Percentiles rank a stretch among this genome's conserved stretches.
Evolutionary conservation across 768 basidiomycete genomes (phyloP).

Genomic region (Pholiota conissans): DNA sequence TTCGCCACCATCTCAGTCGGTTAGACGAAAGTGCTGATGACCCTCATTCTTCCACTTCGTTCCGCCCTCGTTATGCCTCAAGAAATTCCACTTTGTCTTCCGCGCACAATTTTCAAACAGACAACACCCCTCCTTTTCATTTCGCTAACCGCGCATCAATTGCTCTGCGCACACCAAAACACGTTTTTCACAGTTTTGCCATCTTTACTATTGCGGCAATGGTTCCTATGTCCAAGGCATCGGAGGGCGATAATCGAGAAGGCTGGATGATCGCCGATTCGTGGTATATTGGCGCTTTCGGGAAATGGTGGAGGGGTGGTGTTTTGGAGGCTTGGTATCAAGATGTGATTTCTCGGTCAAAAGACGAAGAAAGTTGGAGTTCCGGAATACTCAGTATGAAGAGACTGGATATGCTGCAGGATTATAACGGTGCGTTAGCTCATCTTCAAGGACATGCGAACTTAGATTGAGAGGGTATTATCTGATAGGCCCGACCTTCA

Average conservation of each 20-base stretch:
- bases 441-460: slow-evolving; percentile 1
- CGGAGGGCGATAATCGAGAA: slow-evolving; percentile 40
- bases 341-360: slow-evolving; percentile 60
- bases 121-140: slow-evolving; percentile 60
- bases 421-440: slow-evolving; percentile 56
- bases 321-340: slow-evolving; percentile 80
- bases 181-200: slow-evolving; percentile 82
- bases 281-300: slow-evolving; percentile 91
- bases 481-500: slow-evolving; percentile 48
- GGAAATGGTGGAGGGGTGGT: slow-evolving; percentile 88
- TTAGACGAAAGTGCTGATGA: slow-evolving; percentile 71
- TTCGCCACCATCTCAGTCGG: slow-evolving; percentile 88
- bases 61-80: slow-evolving; percentile 26
- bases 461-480: background rate
- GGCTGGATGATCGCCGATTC: slow-evolving; percentile 65
- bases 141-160: slow-evolving; percentile 94
- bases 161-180: slow-evolving; percentile 88
- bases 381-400: slow-evolving; percentile 80
- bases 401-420: slow-evolving; percentile 67
- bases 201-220: slow-evolving; percentile 86
- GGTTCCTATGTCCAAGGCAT: slow-evolving; percentile 51
- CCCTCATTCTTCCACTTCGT: slow-evolving; percentile 34
- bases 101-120: slow-evolving; percentile 26
- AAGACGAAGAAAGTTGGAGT: slow-evolving; percentile 72
- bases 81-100: slow-evolving; percentile 28